phyloP scores from a whole-genome alignment of 257 asterid species.

The Fraxinus cuspidata region DNA sequence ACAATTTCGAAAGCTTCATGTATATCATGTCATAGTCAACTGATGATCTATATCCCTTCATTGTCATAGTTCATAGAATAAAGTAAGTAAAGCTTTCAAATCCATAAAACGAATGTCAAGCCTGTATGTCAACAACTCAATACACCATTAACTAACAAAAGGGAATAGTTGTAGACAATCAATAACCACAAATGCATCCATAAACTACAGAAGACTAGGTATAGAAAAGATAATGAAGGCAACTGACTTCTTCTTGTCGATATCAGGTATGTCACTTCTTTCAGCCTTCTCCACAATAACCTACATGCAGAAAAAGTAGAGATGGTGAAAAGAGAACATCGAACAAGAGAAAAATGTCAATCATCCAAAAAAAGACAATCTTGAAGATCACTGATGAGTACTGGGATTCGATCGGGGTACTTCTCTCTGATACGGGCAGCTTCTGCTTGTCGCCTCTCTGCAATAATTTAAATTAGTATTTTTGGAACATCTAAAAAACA shows the following conservation, averaged over 20 bases:
- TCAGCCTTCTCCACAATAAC: conserved; percentile 93
- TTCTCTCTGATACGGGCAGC: conserved; percentile 97
- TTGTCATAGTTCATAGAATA: neutral
- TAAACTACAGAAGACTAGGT: neutral
- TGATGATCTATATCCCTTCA: conserved; percentile 9
- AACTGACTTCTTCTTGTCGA: conserved; percentile 91
- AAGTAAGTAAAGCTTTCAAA: neutral
- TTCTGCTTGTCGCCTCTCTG: conserved; percentile 96
- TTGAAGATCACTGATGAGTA: conserved; percentile 20
- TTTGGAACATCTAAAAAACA: neutral
- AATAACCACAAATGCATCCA: neutral
- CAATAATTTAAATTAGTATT: conserved; percentile 18
- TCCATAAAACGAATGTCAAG: neutral
- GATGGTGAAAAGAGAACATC: neutral
- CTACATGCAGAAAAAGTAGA: conserved; percentile 38
- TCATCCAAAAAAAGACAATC: neutral
- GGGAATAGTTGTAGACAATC: neutral
- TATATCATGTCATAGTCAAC: neutral
- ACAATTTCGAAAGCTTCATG: neutral
- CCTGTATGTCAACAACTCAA: neutral
- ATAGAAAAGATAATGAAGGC: neutral
- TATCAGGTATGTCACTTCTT: conserved; percentile 90
- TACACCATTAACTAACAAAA: neutral
- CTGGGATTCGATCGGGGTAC: conserved; percentile 98
- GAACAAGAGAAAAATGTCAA: neutral